Evolutionary conservation across 306 rosid species (phyloP).

Genomic region (Phaseolus lunatus): DNA sequence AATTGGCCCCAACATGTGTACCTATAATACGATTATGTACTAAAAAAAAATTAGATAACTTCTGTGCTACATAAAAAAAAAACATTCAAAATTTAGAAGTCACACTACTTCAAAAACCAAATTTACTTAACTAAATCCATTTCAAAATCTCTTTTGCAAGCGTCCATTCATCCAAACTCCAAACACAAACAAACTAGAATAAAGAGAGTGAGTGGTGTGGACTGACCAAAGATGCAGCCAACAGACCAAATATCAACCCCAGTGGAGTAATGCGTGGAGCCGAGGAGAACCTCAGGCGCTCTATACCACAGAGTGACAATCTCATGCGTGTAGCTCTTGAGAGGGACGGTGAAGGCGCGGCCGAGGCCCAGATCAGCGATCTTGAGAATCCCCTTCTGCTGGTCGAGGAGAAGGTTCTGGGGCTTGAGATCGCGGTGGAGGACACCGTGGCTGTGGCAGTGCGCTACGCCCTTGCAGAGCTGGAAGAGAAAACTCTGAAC

Average conservation of each 20-base stretch:
- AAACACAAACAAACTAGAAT: too few relatives aligned
- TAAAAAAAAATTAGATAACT: too few relatives aligned
- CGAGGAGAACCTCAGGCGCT: constrained; percentile 93
- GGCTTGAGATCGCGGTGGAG: constrained; percentile 94
- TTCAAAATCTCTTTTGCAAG: too few relatives aligned
- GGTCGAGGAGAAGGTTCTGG: constrained; percentile 87
- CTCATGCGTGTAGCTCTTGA: constrained; percentile 95
- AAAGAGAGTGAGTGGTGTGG: not conserved
- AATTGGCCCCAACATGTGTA: too few relatives aligned
- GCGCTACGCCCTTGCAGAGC: constrained; percentile 92
- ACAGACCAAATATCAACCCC: constrained; percentile 98
- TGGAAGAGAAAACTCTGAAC: constrained; percentile 88
- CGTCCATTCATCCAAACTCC: too few relatives aligned
- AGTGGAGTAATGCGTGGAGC: constrained; percentile 89
- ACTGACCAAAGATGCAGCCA: constrained; percentile 86
- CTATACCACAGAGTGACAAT: constrained; percentile 97
- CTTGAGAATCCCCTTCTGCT: constrained; percentile 76
- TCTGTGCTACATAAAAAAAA: too few relatives aligned
- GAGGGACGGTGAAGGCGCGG: constrained; percentile 90
- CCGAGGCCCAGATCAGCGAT: constrained; percentile 96
- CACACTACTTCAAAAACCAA: too few relatives aligned
- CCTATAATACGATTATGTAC: too few relatives aligned
- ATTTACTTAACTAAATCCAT: too few relatives aligned
- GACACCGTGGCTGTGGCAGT: constrained; percentile 94
- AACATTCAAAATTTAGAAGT: too few relatives aligned